Evolutionary conservation across 768 basidiomycete genomes (phyloP).

Genomic region (Lanmaoa pseudosensibilis): DNA sequence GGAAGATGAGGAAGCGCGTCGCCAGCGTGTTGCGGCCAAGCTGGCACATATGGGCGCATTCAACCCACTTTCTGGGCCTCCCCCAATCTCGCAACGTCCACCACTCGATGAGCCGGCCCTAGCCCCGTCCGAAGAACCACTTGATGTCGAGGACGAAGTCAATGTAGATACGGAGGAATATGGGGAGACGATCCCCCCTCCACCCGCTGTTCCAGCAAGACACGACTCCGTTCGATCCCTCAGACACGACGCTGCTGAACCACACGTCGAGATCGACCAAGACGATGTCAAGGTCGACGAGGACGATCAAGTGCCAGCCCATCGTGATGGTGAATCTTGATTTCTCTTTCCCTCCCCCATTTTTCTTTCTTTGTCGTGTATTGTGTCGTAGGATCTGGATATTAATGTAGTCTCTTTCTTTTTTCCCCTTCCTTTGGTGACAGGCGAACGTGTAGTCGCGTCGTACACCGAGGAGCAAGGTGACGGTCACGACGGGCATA

Average conservation of each 20-base stretch:
- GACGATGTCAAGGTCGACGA: conserved; percentile 16
- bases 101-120: conserved; percentile 12
- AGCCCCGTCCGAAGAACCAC: conserved; percentile 1
- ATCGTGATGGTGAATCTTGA: conserved; percentile 47
- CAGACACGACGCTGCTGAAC: conserved; percentile 14
- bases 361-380: conserved; percentile 23
- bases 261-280: conserved; percentile 17
- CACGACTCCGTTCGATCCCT: conserved; percentile 18
- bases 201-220: conserved; percentile 23
- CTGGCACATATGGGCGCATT: conserved; percentile 63
- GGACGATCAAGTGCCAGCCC: conserved; percentile 16
- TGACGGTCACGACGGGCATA: conserved; percentile 3
- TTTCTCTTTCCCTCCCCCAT: conserved; percentile 13
- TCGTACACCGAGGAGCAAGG: conserved; percentile 17
- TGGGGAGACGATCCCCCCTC: conserved; percentile 20
- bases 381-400: conserved; percentile 27
- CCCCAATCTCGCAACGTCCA: conserved; percentile 22
- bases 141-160: conserved; percentile 24
- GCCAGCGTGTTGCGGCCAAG: conserved; percentile 57
- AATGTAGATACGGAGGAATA: conserved; percentile 28
- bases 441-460: conserved; percentile 21
- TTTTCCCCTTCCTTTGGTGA: conserved; percentile 12
- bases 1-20: conserved; percentile 54
- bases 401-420: conserved; percentile 29
- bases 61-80: conserved; percentile 50